Conservation (phyloP, 352 stramenopile genomes). For the Plasmopara viticola region DNA sequence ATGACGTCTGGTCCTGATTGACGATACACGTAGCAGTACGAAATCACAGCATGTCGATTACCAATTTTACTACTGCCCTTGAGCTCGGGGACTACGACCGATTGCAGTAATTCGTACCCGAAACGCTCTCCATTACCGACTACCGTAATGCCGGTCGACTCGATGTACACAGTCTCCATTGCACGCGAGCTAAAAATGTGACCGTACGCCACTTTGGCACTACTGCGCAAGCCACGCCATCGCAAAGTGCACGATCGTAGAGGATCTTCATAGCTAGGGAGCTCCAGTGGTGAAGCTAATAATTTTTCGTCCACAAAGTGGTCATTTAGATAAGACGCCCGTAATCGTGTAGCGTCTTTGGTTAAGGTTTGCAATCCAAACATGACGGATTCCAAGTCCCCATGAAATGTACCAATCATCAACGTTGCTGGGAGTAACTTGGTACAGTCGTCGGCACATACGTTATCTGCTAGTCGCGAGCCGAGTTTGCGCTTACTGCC, state of each 20-base stretch:
- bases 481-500: constrained; percentile 24
- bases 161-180: constrained; percentile 27
- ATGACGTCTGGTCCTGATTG: constrained; percentile 21
- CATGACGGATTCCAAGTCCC: constrained; percentile 32
- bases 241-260: constrained; percentile 26
- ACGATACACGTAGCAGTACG: constrained; percentile 35
- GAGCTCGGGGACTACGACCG: constrained; percentile 19
- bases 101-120: constrained; percentile 31
- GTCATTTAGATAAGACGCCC: constrained; percentile 23
- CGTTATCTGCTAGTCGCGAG: constrained; percentile 15
- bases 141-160: constrained; percentile 24
- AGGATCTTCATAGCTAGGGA: constrained; percentile 18
- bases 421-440: constrained; percentile 23
- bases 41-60: constrained; percentile 21
- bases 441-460: constrained; percentile 9
- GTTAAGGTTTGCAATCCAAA: constrained; percentile 26
- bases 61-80: constrained; percentile 9
- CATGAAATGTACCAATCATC: constrained; percentile 25
- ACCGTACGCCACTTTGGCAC: constrained; percentile 11
- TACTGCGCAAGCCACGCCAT: constrained; percentile 20
- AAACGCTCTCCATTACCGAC: constrained; percentile 23
- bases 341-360: constrained; percentile 23
- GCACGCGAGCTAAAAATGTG: constrained; percentile 15
- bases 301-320: constrained; percentile 25
- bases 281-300: constrained; percentile 18